These are phyloP conservation scores for Bocquillonia castaneifolia DNA, from an alignment of 441 rosid species.

Conservation along the genomic window DNA sequence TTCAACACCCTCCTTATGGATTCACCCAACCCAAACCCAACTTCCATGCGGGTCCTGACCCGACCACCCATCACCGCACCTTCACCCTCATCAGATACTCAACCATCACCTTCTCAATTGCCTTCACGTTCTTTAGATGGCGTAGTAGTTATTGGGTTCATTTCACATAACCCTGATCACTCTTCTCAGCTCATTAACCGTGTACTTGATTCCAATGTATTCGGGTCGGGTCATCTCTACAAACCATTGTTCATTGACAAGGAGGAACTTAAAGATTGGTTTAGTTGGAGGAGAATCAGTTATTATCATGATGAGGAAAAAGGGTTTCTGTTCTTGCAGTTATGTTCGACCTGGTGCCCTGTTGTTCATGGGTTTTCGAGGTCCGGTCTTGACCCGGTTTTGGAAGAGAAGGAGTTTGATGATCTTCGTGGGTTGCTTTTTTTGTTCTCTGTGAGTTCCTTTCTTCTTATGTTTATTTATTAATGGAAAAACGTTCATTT, in stretches of 20 bases:
- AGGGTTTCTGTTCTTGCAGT: constrained; percentile 62
- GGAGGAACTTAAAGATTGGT: constrained; percentile 56
- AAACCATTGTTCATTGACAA: constrained; percentile 31
- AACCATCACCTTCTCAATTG: constrained; percentile 18
- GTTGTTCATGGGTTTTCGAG: constrained; percentile 25
- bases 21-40: constrained; percentile 36
- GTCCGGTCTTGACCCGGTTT: constrained; percentile 33
- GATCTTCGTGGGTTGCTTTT: constrained; percentile 81
- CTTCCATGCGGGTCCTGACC: constrained; percentile 63
- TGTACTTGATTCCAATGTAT: constrained; percentile 51
- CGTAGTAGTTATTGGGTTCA: constrained; percentile 69
- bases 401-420: constrained; percentile 61
- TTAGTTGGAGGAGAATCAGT: constrained; percentile 55
- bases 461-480: neutral
- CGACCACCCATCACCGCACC: constrained; percentile 42
- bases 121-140: constrained; percentile 41
- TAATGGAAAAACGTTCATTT: neutral
- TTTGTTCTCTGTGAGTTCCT: constrained; percentile 75
- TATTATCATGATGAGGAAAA: constrained; percentile 62
- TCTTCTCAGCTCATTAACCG: constrained; percentile 64
- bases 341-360: constrained; percentile 54
- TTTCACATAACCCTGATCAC: constrained; percentile 49
- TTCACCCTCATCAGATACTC: constrained; percentile 28
- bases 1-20: constrained; percentile 32
- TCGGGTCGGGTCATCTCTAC: constrained; percentile 59